phyloP scores from a whole-genome alignment of 495 filamentous ascomycete genomes.

The Xylaria curta region DNA sequence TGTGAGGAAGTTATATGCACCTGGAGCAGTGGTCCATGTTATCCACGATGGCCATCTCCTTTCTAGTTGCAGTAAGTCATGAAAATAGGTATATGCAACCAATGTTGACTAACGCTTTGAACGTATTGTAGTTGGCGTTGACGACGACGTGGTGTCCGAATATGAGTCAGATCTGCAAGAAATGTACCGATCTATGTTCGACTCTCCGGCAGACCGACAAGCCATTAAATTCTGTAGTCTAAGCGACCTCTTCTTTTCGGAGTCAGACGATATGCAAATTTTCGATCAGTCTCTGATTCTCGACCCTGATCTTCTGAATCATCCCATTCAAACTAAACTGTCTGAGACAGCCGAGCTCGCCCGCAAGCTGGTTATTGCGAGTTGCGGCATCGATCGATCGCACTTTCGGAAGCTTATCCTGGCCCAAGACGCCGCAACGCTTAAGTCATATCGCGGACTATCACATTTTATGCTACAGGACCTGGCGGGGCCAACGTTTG shows the following conservation, averaged over 20 bases:
- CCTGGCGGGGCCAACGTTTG: slow-evolving; percentile 40
- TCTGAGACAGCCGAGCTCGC: slow-evolving; percentile 46
- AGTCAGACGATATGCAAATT: neutral
- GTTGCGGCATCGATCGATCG: slow-evolving; percentile 36
- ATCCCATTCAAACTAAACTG: slow-evolving; percentile 39
- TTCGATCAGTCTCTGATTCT: neutral
- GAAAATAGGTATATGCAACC: neutral
- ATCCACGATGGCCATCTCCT: slow-evolving; percentile 54
- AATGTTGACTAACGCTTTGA: neutral
- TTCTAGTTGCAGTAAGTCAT: slow-evolving; percentile 45
- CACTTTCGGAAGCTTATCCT: slow-evolving; percentile 45
- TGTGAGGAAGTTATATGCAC: slow-evolving; percentile 41
- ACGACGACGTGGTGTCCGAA: slow-evolving; percentile 45
- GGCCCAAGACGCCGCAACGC: slow-evolving; percentile 38
- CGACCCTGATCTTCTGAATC: slow-evolving; percentile 26
- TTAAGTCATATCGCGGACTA: slow-evolving; percentile 53
- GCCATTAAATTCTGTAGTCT: slow-evolving; percentile 8
- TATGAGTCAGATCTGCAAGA: slow-evolving; percentile 42
- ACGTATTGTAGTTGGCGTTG: slow-evolving; percentile 45
- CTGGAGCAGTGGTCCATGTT: slow-evolving; percentile 45
- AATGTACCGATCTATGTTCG: slow-evolving; percentile 41
- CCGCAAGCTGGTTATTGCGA: slow-evolving; percentile 45
- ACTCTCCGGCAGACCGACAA: neutral
- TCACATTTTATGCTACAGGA: slow-evolving; percentile 57
- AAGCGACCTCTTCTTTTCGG: slow-evolving; percentile 33